Evolutionary conservation across 106 monocot genomes (phyloP), one percentile per base, ranked within the genome.

Genomic region (Acorus gramineus): DNA sequence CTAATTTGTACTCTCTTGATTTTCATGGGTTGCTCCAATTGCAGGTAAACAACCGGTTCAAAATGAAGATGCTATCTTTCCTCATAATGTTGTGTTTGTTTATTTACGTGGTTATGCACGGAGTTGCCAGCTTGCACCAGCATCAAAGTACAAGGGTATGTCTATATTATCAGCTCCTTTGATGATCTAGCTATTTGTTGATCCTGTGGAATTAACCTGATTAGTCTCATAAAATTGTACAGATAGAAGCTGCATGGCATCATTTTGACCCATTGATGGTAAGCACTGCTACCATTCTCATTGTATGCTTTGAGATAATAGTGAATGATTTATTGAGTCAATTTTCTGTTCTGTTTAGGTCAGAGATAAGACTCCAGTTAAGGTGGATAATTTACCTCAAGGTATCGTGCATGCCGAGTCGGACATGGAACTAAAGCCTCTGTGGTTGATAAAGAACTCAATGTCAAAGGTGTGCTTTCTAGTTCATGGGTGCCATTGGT

Each of bases 371-470:
- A 64, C 58, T 47, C 48, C 72, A 46, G 10, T 5, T 48, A 86
- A 68, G 52, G 42, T 85, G 53, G 84, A 77, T 73, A 72, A 77
- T 62, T 71, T 92, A 73, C 92, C 92, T 50, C 77, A 63, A 59
- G 87, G 84, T 52, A 92, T 92, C 59, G 67, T 87, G 52, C 74
- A 92, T 12, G 62, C 74, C 58, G 75, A 57, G 52, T 85, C 87
- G 6, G 92, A 92, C 70, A 61, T 92, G 92, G 87, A 92, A 69
- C 51, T 92, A 56, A 92, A 80, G 64, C 85, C 87, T 61, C 57
- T 92, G 3, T 87, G 82, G 87, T 11, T 61, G 4, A 69, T 70
- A 56, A 72, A 77, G 62, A 76, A 60, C 14, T 61, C 77, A 61
- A 63, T 53, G 8, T 7, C 55, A 2, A 65, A 92, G 82, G 87